Percentiles rank a stretch among this genome's conserved stretches.
These are phyloP conservation scores for Abrus pulchellus DNA, from an alignment of 306 rosid genomes.

Conservation along the genomic window DNA sequence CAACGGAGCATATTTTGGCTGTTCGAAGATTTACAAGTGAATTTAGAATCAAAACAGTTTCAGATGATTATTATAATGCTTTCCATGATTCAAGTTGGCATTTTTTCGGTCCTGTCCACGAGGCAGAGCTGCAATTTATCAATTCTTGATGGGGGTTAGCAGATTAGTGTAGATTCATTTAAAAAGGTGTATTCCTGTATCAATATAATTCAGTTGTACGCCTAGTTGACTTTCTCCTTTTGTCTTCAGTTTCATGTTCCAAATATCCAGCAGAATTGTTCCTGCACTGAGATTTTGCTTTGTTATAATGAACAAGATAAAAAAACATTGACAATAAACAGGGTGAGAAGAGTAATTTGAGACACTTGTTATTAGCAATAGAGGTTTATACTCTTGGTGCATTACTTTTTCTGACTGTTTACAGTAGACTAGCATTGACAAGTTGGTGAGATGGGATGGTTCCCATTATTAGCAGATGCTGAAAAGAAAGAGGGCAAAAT, in stretches of 20 bases:
- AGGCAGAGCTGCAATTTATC: constrained; percentile 50
- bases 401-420: too few relatives aligned
- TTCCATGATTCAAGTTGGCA: constrained; percentile 96
- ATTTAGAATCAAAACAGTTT: constrained; percentile 61
- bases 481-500: too few relatives aligned
- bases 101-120: constrained; percentile 64
- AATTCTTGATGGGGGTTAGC: constrained; percentile 47
- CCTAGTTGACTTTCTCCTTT: background rate
- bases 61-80: constrained; percentile 79
- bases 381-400: too few relatives aligned
- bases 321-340: too few relatives aligned
- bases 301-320: background rate
- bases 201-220: constrained; percentile 6
- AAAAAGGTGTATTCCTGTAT: background rate
- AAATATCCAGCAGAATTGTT: background rate
- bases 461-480: too few relatives aligned
- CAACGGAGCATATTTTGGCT: constrained; percentile 60
- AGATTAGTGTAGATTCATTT: background rate
- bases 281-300: background rate
- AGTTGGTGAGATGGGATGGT: too few relatives aligned
- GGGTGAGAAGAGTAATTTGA: too few relatives aligned
- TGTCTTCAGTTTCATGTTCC: background rate
- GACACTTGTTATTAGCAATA: too few relatives aligned
- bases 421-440: too few relatives aligned
- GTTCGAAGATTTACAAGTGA: constrained; percentile 59